These are phyloP conservation scores for Mercurialis annua DNA, from an alignment of 345 rosid genomes.

Conservation along the genomic window DNA sequence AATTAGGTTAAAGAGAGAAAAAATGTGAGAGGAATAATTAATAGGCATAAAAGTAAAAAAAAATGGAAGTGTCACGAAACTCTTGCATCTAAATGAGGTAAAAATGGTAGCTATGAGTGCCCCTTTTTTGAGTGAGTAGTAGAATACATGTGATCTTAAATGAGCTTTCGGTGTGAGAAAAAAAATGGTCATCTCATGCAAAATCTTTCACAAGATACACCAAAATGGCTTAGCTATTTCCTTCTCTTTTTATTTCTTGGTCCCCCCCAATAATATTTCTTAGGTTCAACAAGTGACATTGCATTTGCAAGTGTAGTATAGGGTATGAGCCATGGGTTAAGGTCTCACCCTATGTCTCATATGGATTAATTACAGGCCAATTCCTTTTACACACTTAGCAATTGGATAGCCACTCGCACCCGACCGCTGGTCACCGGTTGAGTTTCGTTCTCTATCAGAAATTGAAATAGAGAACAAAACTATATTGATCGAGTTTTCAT, in stretches of 20 bases:
- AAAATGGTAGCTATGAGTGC: constrained; percentile 15
- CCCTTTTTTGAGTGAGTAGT: constrained; percentile 29
- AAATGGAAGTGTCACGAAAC: constrained; percentile 30
- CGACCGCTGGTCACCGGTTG: too few relatives aligned
- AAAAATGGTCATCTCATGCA: not conserved
- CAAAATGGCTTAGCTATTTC: not conserved
- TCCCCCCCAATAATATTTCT: not conserved
- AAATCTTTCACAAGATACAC: constrained; percentile 22
- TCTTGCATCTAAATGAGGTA: constrained; percentile 30
- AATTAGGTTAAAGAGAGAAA: not conserved
- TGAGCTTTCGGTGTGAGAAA: constrained; percentile 39
- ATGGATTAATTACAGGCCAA: too few relatives aligned
- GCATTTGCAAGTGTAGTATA: too few relatives aligned
- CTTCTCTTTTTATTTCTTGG: not conserved
- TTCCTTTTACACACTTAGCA: too few relatives aligned
- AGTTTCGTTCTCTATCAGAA: too few relatives aligned
- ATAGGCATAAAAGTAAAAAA: constrained; percentile 2
- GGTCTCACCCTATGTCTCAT: too few relatives aligned
- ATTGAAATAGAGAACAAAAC: too few relatives aligned
- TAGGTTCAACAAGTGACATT: too few relatives aligned
- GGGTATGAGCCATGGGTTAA: too few relatives aligned
- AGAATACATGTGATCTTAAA: constrained; percentile 39
- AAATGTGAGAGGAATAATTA: not conserved
- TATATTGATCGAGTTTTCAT: too few relatives aligned
- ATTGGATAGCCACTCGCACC: too few relatives aligned